Percentiles rank a stretch among this genome's conserved stretches.
phyloP scores from a whole-genome alignment of 805 yeast species.

The Danielozyma ontarioensis region DNA sequence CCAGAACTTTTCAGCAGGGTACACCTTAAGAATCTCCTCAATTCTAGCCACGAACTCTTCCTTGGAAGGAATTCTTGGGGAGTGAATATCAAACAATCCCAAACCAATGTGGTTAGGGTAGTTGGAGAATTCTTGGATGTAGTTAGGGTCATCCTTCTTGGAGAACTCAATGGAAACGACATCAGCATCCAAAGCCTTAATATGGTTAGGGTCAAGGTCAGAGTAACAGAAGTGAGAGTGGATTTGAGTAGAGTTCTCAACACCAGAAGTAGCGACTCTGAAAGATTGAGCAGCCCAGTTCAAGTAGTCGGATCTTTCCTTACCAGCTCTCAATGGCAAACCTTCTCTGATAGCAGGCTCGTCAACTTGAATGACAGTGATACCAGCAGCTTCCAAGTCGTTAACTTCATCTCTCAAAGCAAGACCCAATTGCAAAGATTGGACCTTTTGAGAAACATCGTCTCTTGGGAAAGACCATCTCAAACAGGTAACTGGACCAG shows the following conservation, averaged over 20 bases:
- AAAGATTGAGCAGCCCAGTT: slow-evolving; percentile 99
- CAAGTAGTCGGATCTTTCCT: slow-evolving; percentile 93
- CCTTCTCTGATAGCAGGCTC: slow-evolving; percentile 99
- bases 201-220: slow-evolving; percentile 98
- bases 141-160: slow-evolving; percentile 98
- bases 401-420: slow-evolving; percentile 98
- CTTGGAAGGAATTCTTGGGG: slow-evolving; percentile 98
- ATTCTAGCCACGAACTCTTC: slow-evolving; percentile 94
- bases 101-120: slow-evolving; percentile 99
- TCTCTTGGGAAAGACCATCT: slow-evolving; percentile 99
- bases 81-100: slow-evolving; percentile 98
- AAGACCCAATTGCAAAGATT: slow-evolving; percentile 93
- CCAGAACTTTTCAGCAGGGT: slow-evolving; percentile 99
- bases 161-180: slow-evolving; percentile 99
- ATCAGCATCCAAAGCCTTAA: slow-evolving; percentile 99
- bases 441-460: slow-evolving; percentile 87
- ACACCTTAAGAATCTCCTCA: slow-evolving; percentile 89
- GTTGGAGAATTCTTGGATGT: slow-evolving; percentile 94
- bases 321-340: slow-evolving; percentile 97
- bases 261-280: slow-evolving; percentile 99
- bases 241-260: slow-evolving; percentile 89
- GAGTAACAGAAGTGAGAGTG: slow-evolving; percentile 99
- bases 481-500: slow-evolving; percentile 99
- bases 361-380: slow-evolving; percentile 96
- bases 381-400: slow-evolving; percentile 98